Conservation (phyloP, 306 rosid genomes). For the Trichosanthes cucumerina region DNA sequence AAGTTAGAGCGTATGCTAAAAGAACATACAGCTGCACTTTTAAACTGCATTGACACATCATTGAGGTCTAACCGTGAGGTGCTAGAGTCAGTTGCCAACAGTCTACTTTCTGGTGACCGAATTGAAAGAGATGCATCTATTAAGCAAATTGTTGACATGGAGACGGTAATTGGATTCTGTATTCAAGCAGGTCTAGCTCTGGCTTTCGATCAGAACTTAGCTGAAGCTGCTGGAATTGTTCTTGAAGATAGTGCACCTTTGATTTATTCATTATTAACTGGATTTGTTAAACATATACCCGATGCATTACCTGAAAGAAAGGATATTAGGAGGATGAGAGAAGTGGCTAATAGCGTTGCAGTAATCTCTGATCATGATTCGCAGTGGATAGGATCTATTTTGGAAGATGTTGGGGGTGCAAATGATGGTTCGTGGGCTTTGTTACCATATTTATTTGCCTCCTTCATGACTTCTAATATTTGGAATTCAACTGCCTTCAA, state of each 20-base stretch:
- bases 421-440: conserved; percentile 95
- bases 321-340: conserved; percentile 65
- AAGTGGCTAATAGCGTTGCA: conserved; percentile 75
- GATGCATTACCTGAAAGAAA: conserved; percentile 75
- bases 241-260: conserved; percentile 87
- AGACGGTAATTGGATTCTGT: conserved; percentile 80
- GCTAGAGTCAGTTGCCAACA: conserved; percentile 70
- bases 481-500: conserved; percentile 93
- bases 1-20: conserved; percentile 85
- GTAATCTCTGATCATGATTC: conserved; percentile 69
- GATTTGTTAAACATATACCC: conserved; percentile 73
- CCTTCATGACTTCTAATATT: conserved; percentile 86
- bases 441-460: conserved; percentile 84
- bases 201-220: conserved; percentile 71
- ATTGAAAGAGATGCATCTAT: conserved; percentile 75
- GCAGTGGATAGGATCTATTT: conserved; percentile 83
- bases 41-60: conserved; percentile 90
- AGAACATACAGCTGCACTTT: conserved; percentile 97
- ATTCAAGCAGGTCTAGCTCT: conserved; percentile 84
- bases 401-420: conserved; percentile 92
- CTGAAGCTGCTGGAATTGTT: conserved; percentile 86
- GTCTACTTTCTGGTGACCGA: conserved; percentile 86
- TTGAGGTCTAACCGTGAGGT: conserved; percentile 80
- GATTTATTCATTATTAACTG: conserved; percentile 67
- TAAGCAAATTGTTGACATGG: conserved; percentile 82